Conservation (phyloP, 192 early-diverging fungal genomes). For the Rhizoclosmatium sp. region DNA sequence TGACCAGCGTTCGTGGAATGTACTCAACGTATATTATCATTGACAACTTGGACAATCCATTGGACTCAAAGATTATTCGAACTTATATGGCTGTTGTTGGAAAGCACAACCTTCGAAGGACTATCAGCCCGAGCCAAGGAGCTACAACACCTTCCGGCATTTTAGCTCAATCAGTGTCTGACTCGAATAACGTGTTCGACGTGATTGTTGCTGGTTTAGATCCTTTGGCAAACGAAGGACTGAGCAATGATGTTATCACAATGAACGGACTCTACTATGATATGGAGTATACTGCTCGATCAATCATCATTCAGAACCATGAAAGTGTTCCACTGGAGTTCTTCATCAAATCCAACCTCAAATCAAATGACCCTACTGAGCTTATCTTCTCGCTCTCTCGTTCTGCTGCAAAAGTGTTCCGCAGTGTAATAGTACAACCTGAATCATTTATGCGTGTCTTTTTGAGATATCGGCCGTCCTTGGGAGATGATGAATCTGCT, state of each 20-base stretch:
- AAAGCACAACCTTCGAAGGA: slow-evolving; percentile 52
- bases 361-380: slow-evolving; percentile 69
- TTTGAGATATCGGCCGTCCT: slow-evolving; percentile 65
- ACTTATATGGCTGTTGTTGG: slow-evolving; percentile 77
- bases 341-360: slow-evolving; percentile 72
- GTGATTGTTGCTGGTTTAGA: slow-evolving; percentile 70
- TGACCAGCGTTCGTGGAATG: slow-evolving; percentile 63
- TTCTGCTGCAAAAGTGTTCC: slow-evolving; percentile 75
- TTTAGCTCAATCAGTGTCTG: not conserved
- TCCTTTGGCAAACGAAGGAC: slow-evolving; percentile 29
- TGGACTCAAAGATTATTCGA: slow-evolving; percentile 76
- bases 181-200: slow-evolving; percentile 72
- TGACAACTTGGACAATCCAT: slow-evolving; percentile 75
- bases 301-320: slow-evolving; percentile 77
- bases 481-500: slow-evolving; percentile 32
- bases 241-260: slow-evolving; percentile 59
- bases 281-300: slow-evolving; percentile 73
- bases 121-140: not conserved
- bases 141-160: not conserved
- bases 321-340: slow-evolving; percentile 81
- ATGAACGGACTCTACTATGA: slow-evolving; percentile 79
- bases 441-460: slow-evolving; percentile 73
- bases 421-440: slow-evolving; percentile 71
- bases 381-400: slow-evolving; percentile 80
- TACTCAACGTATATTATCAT: slow-evolving; percentile 77